Conservation (phyloP, 2,329 filamentous ascomycete species). For the Colletotrichum sp. region DNA sequence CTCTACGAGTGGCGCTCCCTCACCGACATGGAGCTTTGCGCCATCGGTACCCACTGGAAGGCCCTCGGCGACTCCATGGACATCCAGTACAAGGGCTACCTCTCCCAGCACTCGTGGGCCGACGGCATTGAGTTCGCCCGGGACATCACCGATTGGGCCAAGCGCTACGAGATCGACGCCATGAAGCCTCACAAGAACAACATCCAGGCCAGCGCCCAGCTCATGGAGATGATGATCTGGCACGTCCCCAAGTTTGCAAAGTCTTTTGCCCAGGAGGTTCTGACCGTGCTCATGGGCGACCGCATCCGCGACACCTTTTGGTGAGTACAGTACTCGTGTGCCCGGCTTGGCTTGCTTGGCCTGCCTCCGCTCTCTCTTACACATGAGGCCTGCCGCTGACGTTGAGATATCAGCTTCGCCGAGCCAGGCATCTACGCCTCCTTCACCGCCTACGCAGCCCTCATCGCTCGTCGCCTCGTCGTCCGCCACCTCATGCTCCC, state of each 20-base stretch:
- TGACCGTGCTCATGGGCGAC: slow-evolving; percentile 67
- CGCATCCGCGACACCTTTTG: slow-evolving; percentile 68
- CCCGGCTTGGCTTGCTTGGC: not conserved
- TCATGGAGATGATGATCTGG: slow-evolving; percentile 65
- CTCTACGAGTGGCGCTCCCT: slow-evolving; percentile 74
- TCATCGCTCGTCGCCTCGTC: slow-evolving; percentile 58
- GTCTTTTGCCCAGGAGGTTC: slow-evolving; percentile 51
- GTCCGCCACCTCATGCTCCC: slow-evolving; percentile 66
- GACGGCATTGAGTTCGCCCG: slow-evolving; percentile 58
- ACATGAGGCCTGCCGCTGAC: not conserved
- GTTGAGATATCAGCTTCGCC: slow-evolving; percentile 40
- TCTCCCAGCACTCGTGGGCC: slow-evolving; percentile 42
- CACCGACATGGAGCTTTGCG: slow-evolving; percentile 71
- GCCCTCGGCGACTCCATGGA: slow-evolving; percentile 72
- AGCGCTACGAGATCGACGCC: slow-evolving; percentile 60
- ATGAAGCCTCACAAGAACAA: slow-evolving; percentile 62
- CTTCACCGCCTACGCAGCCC: slow-evolving; percentile 41
- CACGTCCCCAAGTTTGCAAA: slow-evolving; percentile 52
- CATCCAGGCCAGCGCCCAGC: slow-evolving; percentile 59
- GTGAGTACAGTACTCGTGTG: slow-evolving; percentile 42
- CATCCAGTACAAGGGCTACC: slow-evolving; percentile 54
- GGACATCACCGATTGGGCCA: slow-evolving; percentile 52
- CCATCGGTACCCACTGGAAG: slow-evolving; percentile 74
- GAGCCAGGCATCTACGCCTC: slow-evolving; percentile 42
- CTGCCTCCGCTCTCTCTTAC: not conserved